A percentile compares a stretch with the other conserved stretches of the same genome.
phyloP scores from a whole-genome alignment of 495 filamentous ascomycete species.

The Parachaetomium inaequale region DNA sequence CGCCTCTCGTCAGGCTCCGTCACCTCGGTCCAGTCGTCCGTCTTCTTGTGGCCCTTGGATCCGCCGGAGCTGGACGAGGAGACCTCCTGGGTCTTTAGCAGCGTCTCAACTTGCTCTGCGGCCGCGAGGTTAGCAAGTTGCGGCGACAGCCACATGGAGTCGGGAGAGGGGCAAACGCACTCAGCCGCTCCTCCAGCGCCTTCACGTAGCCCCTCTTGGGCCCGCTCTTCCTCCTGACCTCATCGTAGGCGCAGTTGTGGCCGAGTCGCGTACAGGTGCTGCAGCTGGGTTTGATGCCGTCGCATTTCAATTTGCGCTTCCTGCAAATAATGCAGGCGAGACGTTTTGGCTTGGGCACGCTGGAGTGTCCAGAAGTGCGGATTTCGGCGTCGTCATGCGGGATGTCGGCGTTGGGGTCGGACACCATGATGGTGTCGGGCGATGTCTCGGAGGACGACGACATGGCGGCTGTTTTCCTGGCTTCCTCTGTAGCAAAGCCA shows the following conservation, averaged over 20 bases:
- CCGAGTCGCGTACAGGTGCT: conserved; percentile 85
- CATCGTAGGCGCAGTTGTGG: conserved; percentile 92
- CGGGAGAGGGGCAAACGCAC: conserved; percentile 58
- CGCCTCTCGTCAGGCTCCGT: conserved; percentile 57
- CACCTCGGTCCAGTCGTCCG: conserved; percentile 58
- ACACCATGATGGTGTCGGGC: conserved; percentile 36
- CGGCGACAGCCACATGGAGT: too few species aligned
- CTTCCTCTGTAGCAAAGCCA: too few species aligned
- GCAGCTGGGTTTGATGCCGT: conserved; percentile 77
- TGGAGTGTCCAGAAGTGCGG: conserved; percentile 53
- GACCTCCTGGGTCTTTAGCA: too few species aligned
- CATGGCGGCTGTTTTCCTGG: too few species aligned
- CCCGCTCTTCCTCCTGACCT: conserved; percentile 94
- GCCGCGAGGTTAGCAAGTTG: too few species aligned
- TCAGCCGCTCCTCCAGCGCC: conserved; percentile 87
- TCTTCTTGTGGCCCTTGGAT: too few species aligned
- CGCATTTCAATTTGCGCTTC: conserved; percentile 85
- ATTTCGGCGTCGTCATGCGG: conserved; percentile 30
- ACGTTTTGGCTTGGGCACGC: conserved; percentile 78
- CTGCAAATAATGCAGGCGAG: conserved; percentile 96
- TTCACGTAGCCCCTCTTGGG: conserved; percentile 98
- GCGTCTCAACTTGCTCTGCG: too few species aligned
- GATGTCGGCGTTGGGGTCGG: conserved; percentile 35
- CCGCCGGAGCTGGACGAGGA: too few species aligned
- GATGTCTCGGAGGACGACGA: conserved; percentile 40